Evolutionary conservation across 2,329 filamentous ascomycete species (phyloP).

Genomic region (Coniella vitis): DNA sequence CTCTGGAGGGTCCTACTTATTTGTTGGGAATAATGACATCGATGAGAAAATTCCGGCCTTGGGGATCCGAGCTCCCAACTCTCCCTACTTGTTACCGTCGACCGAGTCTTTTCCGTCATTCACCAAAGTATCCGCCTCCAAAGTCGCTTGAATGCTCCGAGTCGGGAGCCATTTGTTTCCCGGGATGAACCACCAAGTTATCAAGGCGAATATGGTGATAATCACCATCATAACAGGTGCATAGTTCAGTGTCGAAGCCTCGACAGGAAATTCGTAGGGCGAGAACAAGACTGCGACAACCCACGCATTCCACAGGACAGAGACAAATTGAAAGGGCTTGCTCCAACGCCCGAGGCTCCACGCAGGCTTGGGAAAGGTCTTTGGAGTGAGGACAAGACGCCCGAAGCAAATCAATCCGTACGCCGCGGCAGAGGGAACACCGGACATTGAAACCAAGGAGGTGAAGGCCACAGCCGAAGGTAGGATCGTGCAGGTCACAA

Average conservation of each 20-base stretch:
- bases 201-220: slow-evolving; percentile 40
- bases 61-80: too few relatives aligned
- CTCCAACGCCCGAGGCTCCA: slow-evolving; percentile 39
- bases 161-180: slow-evolving; percentile 39
- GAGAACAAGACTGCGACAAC: slow-evolving; percentile 41
- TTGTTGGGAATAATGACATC: too few relatives aligned
- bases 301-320: slow-evolving; percentile 43
- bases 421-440: slow-evolving; percentile 44
- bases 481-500: slow-evolving; percentile 53
- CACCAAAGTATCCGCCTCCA: not conserved
- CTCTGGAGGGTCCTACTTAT: too few relatives aligned
- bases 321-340: slow-evolving; percentile 40
- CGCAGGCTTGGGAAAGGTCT: slow-evolving; percentile 37
- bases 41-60: too few relatives aligned
- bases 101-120: not conserved
- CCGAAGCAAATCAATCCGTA: slow-evolving; percentile 45
- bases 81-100: too few relatives aligned
- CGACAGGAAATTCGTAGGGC: slow-evolving; percentile 38
- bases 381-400: slow-evolving; percentile 39
- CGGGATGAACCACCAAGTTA: slow-evolving; percentile 42
- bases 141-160: slow-evolving; percentile 30
- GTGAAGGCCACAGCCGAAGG: slow-evolving; percentile 48
- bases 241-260: slow-evolving; percentile 37
- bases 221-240: slow-evolving; percentile 44
- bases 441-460: slow-evolving; percentile 45